Base-by-base conservation (phyloP, 2,329 filamentous ascomycete genomes). In the Colletotrichum sansevieriae region DNA sequence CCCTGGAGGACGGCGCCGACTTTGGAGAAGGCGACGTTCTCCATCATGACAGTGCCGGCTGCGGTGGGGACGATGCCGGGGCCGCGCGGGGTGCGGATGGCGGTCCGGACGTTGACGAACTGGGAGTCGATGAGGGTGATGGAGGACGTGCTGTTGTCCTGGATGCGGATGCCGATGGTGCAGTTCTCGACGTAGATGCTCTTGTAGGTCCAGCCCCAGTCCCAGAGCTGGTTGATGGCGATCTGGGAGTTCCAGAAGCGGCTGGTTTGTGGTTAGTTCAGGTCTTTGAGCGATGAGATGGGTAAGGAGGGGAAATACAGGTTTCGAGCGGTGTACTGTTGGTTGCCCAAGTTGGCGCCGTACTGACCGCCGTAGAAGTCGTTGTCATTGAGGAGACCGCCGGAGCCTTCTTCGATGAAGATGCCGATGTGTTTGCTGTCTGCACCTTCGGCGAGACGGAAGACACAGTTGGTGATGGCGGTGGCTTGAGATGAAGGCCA, bases 171-270 rank as follows among this genome's bases (percentile, higher is more conserved):
- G 12, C 90, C 92, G 37, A 92, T 82, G 10, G 81, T 81, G 75
- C 90, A 92, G 75, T 91, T 84, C 74, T 88, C 85, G 77, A 93
- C 87, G 29, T 79, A 82, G 20, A 92, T 76, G 22, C 86, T 88
- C 78, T 92, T 91, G 82, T 92, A 92, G 5, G 88, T 90, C 89
- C 90, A 94, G 1, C 88, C 87, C 92, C 91, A 94, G 76, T 91
- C 88, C 91, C 91, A 94, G 70, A 91, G 86, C 82, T 92, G 90
- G 76, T 85, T 87, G 66, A 93, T 88, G 54, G 89, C 92, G 11
- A 89, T 91, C 73, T 89, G 82, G 72, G 88, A 87, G 69, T 85
- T 83, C 73, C 86, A 87, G 79, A 93, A 91, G 22, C 85, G 89
- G 9, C 56, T 47, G 41, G 2, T 3, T 3, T 4, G 5, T 22